Conservation (phyloP, 192 early-diverging fungal genomes). For the Coemansia sp. region DNA sequence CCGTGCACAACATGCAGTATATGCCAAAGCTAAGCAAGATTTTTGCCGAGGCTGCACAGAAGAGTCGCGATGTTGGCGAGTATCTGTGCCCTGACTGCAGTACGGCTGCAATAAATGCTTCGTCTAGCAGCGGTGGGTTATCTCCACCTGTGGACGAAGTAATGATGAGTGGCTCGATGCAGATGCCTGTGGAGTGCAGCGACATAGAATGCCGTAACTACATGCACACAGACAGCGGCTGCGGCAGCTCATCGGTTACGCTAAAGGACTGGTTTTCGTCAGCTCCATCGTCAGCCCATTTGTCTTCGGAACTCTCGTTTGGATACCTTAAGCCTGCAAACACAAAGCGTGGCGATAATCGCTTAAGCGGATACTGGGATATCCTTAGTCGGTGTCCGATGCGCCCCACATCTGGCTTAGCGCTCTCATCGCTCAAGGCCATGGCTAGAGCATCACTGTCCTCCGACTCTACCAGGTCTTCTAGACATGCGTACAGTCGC, state of each 20-base stretch:
- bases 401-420: constrained; percentile 45
- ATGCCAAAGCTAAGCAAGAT: constrained; percentile 42
- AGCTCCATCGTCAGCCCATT: background rate
- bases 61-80: no score
- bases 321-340: background rate
- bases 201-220: constrained; percentile 11
- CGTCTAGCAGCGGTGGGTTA: no score
- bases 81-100: constrained; percentile 11
- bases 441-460: constrained; percentile 20
- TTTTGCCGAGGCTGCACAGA: constrained; percentile 5
- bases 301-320: background rate
- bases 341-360: background rate
- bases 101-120: no score
- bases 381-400: constrained; percentile 41
- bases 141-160: constrained; percentile 10
- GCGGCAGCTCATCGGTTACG: constrained; percentile 1
- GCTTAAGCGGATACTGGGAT: constrained; percentile 34
- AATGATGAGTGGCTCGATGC: background rate
- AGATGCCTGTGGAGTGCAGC: constrained; percentile 1
- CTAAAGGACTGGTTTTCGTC: constrained; percentile 4
- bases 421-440: constrained; percentile 33
- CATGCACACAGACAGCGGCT: background rate
- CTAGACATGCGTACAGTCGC: background rate
- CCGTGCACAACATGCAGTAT: constrained; percentile 49
- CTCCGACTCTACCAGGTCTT: background rate